Evolutionary conservation across 1,284 basidiomycete genomes (phyloP), one percentile per base, ranked within the genome.

Genomic region (Tilletia indica): DNA sequence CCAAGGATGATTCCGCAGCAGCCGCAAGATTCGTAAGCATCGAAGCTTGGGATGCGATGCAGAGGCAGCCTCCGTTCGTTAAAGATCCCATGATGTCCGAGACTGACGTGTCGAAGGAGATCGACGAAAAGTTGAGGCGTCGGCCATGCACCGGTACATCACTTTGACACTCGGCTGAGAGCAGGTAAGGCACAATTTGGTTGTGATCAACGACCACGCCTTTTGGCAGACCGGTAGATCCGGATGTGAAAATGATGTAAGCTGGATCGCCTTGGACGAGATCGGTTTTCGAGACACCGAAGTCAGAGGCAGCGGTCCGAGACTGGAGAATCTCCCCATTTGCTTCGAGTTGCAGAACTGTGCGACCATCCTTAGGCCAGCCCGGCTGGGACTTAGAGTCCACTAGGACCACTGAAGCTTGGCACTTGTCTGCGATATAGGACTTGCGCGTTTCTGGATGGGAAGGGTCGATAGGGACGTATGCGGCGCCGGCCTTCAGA

Each of bases 161-260:
- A 61, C 56, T 61, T 11, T 9, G 11, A 34, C 12, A 12, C 11
- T 19, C 47, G 11, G 9, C 19, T 48, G 47, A 48, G 19, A 48
- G 47, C 11, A 48, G 47, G 56, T 61, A 61, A 9, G 16, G 56
- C 12, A 34, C 56, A 14, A 83, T 69, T 67, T 83, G 82, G 0
- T 66, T 72, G 47, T 79, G 79, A 36, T 75, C 79, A 51, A 83
- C 47, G 25, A 79, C 34, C 47, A 79, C 80, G 19, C 80, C 80
- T 39, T 83, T 83, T 2, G 81, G 81, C 71, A 74, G 74, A 6
- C 81, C 81, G 0, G 81, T 83, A n/a, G 76, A 77, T 12, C 81
- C 81, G 1, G 81, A 83, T 11, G 81, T 83, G 70, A 80, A 83
- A 64, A 83, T 76, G 71, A 82, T 74, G 72, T 82, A 83, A 12